Conservation (phyloP, 805 yeast species). For the Limtongia smithiae region DNA sequence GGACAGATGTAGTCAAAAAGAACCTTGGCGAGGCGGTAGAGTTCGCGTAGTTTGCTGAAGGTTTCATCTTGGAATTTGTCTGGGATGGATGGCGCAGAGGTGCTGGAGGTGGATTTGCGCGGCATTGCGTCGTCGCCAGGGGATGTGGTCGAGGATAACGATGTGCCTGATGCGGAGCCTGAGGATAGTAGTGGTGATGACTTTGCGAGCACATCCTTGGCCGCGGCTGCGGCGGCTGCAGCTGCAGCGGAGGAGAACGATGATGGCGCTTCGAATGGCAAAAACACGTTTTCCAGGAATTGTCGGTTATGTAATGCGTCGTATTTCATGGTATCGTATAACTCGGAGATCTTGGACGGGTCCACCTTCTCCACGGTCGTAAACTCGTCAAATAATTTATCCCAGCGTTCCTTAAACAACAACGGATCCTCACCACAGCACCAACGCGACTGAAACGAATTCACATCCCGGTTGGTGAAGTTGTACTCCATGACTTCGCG, state of each 20-base stretch:
- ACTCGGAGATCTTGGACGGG: constrained; percentile 93
- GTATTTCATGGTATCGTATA: constrained; percentile 97
- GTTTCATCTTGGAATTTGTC: constrained; percentile 21
- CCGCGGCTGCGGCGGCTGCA: neutral
- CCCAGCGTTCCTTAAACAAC: constrained; percentile 94
- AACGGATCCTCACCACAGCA: constrained; percentile 95
- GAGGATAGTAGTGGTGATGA: too few relatives aligned
- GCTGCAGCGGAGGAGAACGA: constrained; percentile 1
- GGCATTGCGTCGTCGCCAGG: too few relatives aligned
- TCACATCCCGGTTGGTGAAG: constrained; percentile 62
- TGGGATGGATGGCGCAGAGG: constrained; percentile 34
- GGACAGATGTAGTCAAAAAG: constrained; percentile 91
- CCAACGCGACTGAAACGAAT: constrained; percentile 74
- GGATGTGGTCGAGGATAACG: too few relatives aligned
- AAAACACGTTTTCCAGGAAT: constrained; percentile 77
- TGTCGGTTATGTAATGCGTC: constrained; percentile 95
- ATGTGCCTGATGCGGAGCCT: too few relatives aligned
- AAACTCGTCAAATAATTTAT: constrained; percentile 88
- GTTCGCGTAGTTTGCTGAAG: constrained; percentile 61
- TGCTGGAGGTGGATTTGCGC: constrained; percentile 15
- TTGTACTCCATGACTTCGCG: constrained; percentile 77
- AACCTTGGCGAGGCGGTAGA: constrained; percentile 85
- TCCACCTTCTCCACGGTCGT: constrained; percentile 91
- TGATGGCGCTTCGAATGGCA: constrained; percentile 46
- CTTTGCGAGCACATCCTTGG: neutral